Base-by-base conservation (phyloP, 139 green algal genomes). In the Monoraphidium neglectum region DNA sequence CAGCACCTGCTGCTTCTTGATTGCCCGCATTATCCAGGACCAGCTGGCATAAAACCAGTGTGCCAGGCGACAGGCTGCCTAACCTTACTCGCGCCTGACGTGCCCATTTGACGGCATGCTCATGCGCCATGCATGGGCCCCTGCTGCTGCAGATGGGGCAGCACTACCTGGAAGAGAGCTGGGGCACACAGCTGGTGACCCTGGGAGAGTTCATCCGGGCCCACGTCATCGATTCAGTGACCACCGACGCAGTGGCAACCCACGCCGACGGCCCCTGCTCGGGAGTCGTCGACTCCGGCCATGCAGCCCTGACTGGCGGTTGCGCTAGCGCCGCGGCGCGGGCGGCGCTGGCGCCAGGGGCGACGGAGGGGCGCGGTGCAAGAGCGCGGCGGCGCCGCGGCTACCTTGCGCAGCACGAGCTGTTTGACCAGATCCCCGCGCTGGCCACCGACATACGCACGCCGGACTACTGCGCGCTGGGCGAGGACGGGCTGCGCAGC, bases 391-490 rank as follows among this genome's bases (percentile, higher is more conserved):
- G 1, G 36, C 37, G 38, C 66, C 24, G 43, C 43, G 90, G 82
- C 28, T 98, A 98, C 83, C 80, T 98, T 38, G 95, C 95, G 4
- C 95, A 98, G 84, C 95, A 98, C 76, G 77, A 87, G 5, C 85
- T 98, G 65, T 97, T 98, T 80, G 92, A 96, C 10, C 90, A 98
- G 88, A 88, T 98, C 8, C 95, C 95, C 12, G 77, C 66, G 15
- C 87, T 98, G 61, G 68, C 64, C 0, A n/a, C 51, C 10, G 95
- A 98, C 85, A 93, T 98, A 23, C 30, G 36, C 32, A 72, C 35
- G 8, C 95, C 95, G 0, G 89, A 94, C 37, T 98, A 98, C 82
- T 97, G 92, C 77, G 66, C 32, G 28, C 82, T 98, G 28, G 84
- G 77, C 0, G 51, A 85, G 60, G 71, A 74, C 15, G 79, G 63